Evolutionary conservation across 371 early-diverging fungal species (phyloP).

Genomic region (Mortierella sp.): DNA sequence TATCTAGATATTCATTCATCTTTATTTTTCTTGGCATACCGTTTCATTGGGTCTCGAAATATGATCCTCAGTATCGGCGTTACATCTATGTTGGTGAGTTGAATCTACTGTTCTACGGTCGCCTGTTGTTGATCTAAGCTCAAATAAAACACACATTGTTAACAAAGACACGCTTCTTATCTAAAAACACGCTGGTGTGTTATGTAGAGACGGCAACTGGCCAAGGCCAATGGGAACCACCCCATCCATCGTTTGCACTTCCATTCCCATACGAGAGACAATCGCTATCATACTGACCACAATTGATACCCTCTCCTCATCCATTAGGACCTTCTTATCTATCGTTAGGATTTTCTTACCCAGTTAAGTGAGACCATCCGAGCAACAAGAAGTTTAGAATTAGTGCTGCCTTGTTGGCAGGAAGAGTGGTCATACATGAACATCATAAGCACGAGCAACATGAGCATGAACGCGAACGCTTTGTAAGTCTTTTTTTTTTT

Average conservation of each 20-base stretch:
- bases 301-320: no score
- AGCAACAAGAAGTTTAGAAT: neutral
- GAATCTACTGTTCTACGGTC: neutral
- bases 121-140: neutral
- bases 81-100: slow-evolving; percentile 16
- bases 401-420: slow-evolving; percentile 6
- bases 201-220: slow-evolving; percentile 12
- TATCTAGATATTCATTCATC: no score
- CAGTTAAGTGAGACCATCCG: no score
- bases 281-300: no score
- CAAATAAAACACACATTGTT: no score
- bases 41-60: slow-evolving; percentile 13
- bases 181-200: neutral
- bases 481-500: no score
- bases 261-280: no score
- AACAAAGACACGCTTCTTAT: neutral
- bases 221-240: slow-evolving; percentile 16
- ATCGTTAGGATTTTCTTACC: no score
- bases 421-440: slow-evolving; percentile 4
- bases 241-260: neutral
- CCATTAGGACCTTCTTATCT: no score
- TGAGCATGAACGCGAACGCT: neutral
- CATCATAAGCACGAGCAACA: slow-evolving; percentile 2
- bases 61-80: slow-evolving; percentile 15
- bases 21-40: no score